phyloP scores from a whole-genome alignment of 768 basidiomycete species.

The Lactarius hengduanensis region DNA sequence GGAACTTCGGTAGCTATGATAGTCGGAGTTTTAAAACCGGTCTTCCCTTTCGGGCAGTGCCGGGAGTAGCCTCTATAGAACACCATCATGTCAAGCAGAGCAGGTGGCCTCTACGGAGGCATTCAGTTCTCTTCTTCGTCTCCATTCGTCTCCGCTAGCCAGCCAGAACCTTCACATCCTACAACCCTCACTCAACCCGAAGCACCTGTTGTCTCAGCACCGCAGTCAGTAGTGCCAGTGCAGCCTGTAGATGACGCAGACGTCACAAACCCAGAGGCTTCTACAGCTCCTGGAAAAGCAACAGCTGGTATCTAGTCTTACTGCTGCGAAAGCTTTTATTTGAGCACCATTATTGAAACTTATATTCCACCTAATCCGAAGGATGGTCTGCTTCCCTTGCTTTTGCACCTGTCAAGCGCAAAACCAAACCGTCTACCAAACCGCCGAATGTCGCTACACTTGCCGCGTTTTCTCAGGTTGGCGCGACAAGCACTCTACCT shows the following conservation, averaged over 20 bases:
- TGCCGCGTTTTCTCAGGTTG: slow-evolving; percentile 33
- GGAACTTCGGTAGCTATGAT: slow-evolving; percentile 11
- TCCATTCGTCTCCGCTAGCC: slow-evolving; percentile 46
- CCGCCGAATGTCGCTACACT: slow-evolving; percentile 65
- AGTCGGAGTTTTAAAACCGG: neutral
- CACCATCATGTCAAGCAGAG: slow-evolving; percentile 67
- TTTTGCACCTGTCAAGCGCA: slow-evolving; percentile 72
- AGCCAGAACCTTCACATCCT: slow-evolving; percentile 39
- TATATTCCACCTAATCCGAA: slow-evolving; percentile 39
- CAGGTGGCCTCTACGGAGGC: slow-evolving; percentile 83
- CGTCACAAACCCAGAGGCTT: slow-evolving; percentile 31
- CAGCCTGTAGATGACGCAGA: slow-evolving; percentile 29
- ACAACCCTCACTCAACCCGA: slow-evolving; percentile 31
- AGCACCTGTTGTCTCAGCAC: slow-evolving; percentile 30
- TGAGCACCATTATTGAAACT: slow-evolving; percentile 24
- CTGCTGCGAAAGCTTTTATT: slow-evolving; percentile 38
- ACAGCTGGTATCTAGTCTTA: slow-evolving; percentile 56
- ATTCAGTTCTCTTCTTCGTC: slow-evolving; percentile 78
- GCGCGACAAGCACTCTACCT: slow-evolving; percentile 29
- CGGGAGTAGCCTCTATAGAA: slow-evolving; percentile 6
- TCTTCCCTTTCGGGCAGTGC: neutral
- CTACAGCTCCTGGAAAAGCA: slow-evolving; percentile 44
- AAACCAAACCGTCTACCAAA: slow-evolving; percentile 55
- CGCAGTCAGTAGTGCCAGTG: slow-evolving; percentile 35
- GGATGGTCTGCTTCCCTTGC: slow-evolving; percentile 90